phyloP scores from a whole-genome alignment of 441 rosid genomes.

The Erodium trifolium region DNA sequence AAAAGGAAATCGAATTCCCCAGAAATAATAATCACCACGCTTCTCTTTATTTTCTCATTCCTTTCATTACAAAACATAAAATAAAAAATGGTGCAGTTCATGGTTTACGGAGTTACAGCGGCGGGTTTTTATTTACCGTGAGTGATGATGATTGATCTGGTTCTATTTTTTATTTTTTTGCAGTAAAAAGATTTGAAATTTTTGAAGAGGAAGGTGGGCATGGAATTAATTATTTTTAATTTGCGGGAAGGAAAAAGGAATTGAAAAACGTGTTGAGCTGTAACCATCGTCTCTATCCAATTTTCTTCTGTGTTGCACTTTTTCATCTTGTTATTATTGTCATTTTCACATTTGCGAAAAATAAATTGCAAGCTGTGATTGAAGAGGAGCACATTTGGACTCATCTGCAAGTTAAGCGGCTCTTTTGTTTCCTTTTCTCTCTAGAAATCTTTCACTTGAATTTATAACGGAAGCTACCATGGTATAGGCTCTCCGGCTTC shows the following conservation, averaged over 20 bases:
- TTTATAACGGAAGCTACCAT: no score
- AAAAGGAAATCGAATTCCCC: neutral
- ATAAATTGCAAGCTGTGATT: neutral
- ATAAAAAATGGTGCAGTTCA: neutral
- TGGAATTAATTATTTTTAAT: no score
- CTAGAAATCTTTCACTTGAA: neutral
- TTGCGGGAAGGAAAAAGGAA: neutral
- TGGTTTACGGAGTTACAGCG: neutral
- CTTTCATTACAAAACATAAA: neutral
- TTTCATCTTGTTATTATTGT: no score
- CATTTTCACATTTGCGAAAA: neutral
- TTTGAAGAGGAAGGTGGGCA: neutral
- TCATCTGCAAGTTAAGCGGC: neutral
- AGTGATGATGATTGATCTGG: neutral
- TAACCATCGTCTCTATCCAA: neutral
- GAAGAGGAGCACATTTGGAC: neutral
- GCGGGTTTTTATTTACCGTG: neutral
- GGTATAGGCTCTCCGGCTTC: no score
- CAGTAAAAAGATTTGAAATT: neutral
- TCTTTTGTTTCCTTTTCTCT: neutral
- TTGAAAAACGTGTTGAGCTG: neutral
- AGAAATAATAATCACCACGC: neutral
- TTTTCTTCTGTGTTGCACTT: neutral
- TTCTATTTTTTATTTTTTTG: no score
- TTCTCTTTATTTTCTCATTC: neutral